These are phyloP conservation scores for Metarhizium humberi DNA, from an alignment of 2,329 filamentous ascomycete species.

Conservation along the genomic window DNA sequence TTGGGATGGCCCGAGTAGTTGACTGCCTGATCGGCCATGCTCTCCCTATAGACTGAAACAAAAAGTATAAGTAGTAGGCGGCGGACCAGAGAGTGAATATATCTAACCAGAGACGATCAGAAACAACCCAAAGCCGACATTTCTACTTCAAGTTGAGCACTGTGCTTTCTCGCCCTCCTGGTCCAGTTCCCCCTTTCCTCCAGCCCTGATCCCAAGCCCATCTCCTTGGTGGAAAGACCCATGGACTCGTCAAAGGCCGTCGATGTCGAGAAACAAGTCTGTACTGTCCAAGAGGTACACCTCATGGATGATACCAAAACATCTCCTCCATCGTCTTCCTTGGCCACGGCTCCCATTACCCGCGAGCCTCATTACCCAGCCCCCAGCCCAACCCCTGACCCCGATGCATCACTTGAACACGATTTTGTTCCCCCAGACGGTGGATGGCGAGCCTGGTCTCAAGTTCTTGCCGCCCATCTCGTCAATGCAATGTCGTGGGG, in stretches of 20 bases:
- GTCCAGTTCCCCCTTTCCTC: not conserved
- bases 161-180: not conserved
- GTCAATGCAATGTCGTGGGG: slow-evolving; percentile 42
- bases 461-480: slow-evolving; percentile 36
- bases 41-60: not conserved
- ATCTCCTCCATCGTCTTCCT: not conserved
- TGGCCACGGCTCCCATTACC: not conserved
- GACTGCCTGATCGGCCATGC: not conserved
- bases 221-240: not conserved
- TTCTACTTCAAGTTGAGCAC: not conserved
- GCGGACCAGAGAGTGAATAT: not conserved
- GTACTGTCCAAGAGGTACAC: not conserved
- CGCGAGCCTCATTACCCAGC: not conserved
- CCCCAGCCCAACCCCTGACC: slow-evolving; percentile 4
- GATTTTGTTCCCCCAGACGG: slow-evolving; percentile 27
- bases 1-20: not conserved
- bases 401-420: not conserved
- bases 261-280: slow-evolving; percentile 1
- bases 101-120: too few relatives aligned
- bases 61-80: not conserved
- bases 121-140: too few relatives aligned
- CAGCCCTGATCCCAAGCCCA: not conserved
- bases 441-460: slow-evolving; percentile 39
- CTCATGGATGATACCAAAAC: not conserved
- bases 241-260: not conserved